Base-by-base conservation (phyloP, 768 basidiomycete species). In the Obba rivulosa region DNA sequence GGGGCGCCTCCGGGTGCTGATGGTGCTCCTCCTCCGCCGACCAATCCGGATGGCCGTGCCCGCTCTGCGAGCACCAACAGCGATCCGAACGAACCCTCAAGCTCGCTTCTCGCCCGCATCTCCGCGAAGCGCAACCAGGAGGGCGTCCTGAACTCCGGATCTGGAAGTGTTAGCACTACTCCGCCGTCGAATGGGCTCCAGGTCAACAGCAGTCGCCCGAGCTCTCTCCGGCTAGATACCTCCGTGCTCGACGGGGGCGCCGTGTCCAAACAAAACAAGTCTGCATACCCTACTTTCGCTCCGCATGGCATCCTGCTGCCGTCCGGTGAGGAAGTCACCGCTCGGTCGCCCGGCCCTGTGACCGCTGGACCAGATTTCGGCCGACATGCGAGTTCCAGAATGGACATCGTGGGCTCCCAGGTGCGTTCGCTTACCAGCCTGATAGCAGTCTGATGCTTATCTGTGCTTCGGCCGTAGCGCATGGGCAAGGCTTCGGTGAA, bases 361-460 rank as follows among this genome's bases (percentile, higher is more conserved):
- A 92, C 88, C 49, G 88, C 88, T 49, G 89, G 87, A 43, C 89
- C 88, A 54, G 88, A 91, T 66, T 72, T 92, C 38, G 88, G 89
- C 57, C 75, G 89, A 57, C 85, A 88, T 59, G 82, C 79, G 59
- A 76, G 76, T 55, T 77, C 81, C 18, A 76, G 87, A 36, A 63
- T 81, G 56, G 87, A 86, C 61, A 88, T 87, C 57, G 88, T 45
- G 79, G 84, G 28, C 81, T 79, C 63, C 53, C 81, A 83, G 70
- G 87, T 87, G 62, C 48, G 75, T 55, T 17, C 39, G 41, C 13
- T 42, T 42, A 21, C 44, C 49, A 48, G 50, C 53, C 49, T 54
- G 42, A 49, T 31, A 9, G 35, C 37, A 2, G 20, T 20, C 51
- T 38, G 20, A 40, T 35, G 37, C 35, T 34, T 31, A 31, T 13